These are phyloP conservation scores for Lasiosphaeria miniovina DNA, from an alignment of 495 filamentous ascomycete genomes.

Conservation along the genomic window DNA sequence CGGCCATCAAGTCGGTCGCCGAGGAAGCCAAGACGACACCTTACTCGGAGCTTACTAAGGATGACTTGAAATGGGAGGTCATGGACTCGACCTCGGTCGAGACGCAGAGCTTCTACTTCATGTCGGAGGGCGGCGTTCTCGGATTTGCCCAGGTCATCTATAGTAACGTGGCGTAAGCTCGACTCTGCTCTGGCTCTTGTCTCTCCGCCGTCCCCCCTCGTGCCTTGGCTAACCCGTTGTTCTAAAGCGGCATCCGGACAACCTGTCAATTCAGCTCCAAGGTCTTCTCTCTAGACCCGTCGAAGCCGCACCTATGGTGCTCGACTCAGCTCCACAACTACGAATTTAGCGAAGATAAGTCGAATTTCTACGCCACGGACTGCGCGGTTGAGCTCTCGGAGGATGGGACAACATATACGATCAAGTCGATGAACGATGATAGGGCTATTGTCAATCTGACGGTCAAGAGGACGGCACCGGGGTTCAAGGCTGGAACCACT, in stretches of 20 bases:
- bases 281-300: constrained; percentile 69
- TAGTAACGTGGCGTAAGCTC: constrained; percentile 89
- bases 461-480: constrained; percentile 70
- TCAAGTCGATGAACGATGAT: constrained; percentile 81
- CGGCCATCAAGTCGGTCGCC: constrained; percentile 80
- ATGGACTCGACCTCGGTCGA: constrained; percentile 86
- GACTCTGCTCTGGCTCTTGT: constrained; percentile 7
- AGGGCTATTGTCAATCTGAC: constrained; percentile 78
- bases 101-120: constrained; percentile 94
- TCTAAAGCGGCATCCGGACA: constrained; percentile 74
- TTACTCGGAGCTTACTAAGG: constrained; percentile 73
- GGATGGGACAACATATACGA: constrained; percentile 72
- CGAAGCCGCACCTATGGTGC: constrained; percentile 74
- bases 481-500: constrained; percentile 81
- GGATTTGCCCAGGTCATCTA: constrained; percentile 90
- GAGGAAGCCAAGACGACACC: constrained; percentile 73
- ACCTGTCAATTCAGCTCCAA: constrained; percentile 91
- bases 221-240: constrained; percentile 27
- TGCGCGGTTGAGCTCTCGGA: constrained; percentile 78
- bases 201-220: not conserved
- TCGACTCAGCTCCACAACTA: constrained; percentile 70
- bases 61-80: constrained; percentile 77
- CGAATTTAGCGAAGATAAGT: constrained; percentile 80
- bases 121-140: constrained; percentile 70
- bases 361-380: constrained; percentile 78